phyloP scores from a whole-genome alignment of 1,139 yeast genomes.

The Kurtzmaniella quercitrusa region DNA sequence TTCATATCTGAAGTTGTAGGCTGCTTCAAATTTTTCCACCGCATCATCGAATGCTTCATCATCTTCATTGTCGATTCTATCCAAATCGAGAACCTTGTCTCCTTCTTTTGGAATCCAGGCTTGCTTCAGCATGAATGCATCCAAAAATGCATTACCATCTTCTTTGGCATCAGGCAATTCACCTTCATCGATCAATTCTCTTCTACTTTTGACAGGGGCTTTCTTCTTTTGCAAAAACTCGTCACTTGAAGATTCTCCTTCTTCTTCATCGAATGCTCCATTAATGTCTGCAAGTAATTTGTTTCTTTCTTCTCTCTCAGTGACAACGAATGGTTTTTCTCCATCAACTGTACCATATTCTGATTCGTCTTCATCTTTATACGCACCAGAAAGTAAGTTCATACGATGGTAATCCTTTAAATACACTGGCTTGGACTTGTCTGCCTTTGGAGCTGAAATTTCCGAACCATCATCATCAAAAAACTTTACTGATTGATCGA shows the following conservation, averaged over 20 bases:
- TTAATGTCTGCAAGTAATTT: constrained; percentile 73
- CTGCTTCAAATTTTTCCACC: constrained; percentile 85
- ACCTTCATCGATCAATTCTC: constrained; percentile 12
- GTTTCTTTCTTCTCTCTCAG: constrained; percentile 71
- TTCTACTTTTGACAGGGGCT: constrained; percentile 11
- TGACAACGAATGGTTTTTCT: constrained; percentile 66
- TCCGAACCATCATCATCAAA: constrained; percentile 57
- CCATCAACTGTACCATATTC: constrained; percentile 47
- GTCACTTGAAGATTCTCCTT: constrained; percentile 37
- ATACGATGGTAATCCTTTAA: constrained; percentile 90
- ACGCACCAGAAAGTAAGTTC: constrained; percentile 63
- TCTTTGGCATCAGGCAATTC: constrained; percentile 66
- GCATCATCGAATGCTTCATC: constrained; percentile 91
- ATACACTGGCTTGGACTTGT: constrained; percentile 68
- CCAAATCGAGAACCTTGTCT: constrained; percentile 53
- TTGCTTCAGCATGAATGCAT: constrained; percentile 66
- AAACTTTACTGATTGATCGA: constrained; percentile 66
- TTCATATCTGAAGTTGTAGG: constrained; percentile 92
- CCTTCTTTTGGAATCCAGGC: constrained; percentile 82
- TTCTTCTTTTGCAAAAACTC: constrained; percentile 55
- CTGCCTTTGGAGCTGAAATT: constrained; percentile 12
- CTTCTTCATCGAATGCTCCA: constrained; percentile 50
- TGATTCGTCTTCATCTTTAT: constrained; percentile 39
- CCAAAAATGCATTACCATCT: constrained; percentile 65
- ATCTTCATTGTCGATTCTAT: constrained; percentile 56